Conservation (phyloP, 257 asterid genomes). For the Verbena officinalis region DNA sequence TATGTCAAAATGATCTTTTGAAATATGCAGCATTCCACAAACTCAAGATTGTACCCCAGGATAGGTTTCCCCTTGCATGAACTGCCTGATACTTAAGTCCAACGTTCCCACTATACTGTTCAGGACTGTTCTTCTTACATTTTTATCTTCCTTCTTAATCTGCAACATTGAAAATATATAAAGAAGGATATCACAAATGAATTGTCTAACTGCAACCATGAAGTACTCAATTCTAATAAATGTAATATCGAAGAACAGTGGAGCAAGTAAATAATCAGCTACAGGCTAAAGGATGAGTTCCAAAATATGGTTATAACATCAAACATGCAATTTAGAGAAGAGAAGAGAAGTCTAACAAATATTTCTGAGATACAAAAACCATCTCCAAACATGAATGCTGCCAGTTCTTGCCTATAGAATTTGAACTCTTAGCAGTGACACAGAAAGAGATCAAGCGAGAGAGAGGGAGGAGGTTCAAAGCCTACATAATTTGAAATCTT, state of each 20-base stretch:
- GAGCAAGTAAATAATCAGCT: not conserved
- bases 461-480: no score
- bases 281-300: constrained; percentile 18
- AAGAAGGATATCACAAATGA: not conserved
- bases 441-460: not conserved
- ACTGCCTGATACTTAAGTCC: constrained; percentile 79
- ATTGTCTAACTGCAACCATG: constrained; percentile 16
- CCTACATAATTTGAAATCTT: no score
- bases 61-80: constrained; percentile 75
- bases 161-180: constrained; percentile 32
- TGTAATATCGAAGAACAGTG: constrained; percentile 16
- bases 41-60: constrained; percentile 69
- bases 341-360: constrained; percentile 12
- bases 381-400: not conserved
- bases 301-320: not conserved
- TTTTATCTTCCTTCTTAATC: constrained; percentile 84
- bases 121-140: constrained; percentile 80
- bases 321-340: not conserved
- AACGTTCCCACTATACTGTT: constrained; percentile 89
- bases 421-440: not conserved
- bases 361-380: not conserved
- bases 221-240: not conserved
- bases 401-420: not conserved
- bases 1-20: not conserved
- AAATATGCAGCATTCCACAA: constrained; percentile 16